Evolutionary conservation across 2,329 filamentous ascomycete genomes (phyloP).

Genomic region (Trichoderma sp.): DNA sequence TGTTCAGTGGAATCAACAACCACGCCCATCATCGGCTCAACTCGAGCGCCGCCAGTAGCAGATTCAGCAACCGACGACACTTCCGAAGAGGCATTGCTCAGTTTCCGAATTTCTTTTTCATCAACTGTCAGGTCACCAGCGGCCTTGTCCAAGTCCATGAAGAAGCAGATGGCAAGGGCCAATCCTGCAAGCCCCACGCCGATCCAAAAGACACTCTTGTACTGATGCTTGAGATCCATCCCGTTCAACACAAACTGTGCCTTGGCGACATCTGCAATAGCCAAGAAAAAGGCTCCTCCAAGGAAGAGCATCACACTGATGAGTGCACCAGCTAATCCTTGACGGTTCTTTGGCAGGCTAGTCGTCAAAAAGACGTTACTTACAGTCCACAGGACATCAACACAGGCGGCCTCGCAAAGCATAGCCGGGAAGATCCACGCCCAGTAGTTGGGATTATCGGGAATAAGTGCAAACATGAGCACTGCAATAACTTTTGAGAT

Average conservation of each 20-base stretch:
- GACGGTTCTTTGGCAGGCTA: conserved; percentile 56
- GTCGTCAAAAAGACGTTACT: conserved; percentile 70
- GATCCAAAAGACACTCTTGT: conserved; percentile 63
- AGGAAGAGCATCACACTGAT: conserved; percentile 64
- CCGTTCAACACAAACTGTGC: conserved; percentile 44
- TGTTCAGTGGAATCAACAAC: conserved; percentile 5
- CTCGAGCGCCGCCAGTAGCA: neutral
- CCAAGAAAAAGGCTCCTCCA: conserved; percentile 64
- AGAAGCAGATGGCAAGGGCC: conserved; percentile 46
- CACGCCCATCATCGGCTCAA: conserved; percentile 20
- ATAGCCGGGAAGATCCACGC: conserved; percentile 63
- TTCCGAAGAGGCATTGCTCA: conserved; percentile 15
- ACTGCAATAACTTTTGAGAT: conserved; percentile 53
- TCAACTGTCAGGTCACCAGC: conserved; percentile 30
- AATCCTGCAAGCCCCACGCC: conserved; percentile 53
- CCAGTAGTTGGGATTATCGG: conserved; percentile 59
- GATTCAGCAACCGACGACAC: conserved; percentile 7
- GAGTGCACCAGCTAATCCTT: conserved; percentile 65
- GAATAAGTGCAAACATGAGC: conserved; percentile 59
- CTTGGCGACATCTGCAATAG: conserved; percentile 61
- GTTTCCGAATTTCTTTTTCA: conserved; percentile 26
- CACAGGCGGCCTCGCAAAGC: conserved; percentile 62
- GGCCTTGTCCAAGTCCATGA: conserved; percentile 33
- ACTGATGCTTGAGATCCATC: conserved; percentile 51
- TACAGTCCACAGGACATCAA: conserved; percentile 67